Base-by-base conservation (phyloP, 768 basidiomycete species). In the Tephrocybe sp. region DNA sequence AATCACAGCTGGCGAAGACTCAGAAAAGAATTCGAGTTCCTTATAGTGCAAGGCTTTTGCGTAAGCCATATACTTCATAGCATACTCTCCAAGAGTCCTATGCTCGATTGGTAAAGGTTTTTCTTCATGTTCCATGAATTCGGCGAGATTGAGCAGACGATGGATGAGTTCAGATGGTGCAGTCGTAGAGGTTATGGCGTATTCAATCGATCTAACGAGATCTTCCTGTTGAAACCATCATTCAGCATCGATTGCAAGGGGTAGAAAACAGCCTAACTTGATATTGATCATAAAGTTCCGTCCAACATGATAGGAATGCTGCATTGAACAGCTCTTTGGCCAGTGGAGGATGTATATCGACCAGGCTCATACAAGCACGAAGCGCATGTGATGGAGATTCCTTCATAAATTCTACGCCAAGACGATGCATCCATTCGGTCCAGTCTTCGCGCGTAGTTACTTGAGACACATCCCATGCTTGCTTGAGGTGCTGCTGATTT, bases 61-160 rank as follows among this genome's bases (percentile, higher is more conserved):
- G 57, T 93, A 98, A 0, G 95, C 95, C 66, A 92, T 87, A 66
- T 89, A 93, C 55, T 87, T 88, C 73, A 91, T 82, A 0, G 97
- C 94, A 61, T 95, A 93, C 61, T 94, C 91, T 30, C 96, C 97
- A 12, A 98, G 80, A 11, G 90, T 92, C 44, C 91, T 82, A 58
- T 94, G 87, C 59, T 97, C 93, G 52, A 98, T 97, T 1, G 93
- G 93, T 1, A 98, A 75, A 0, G 90, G 81, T 62, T 96, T 96
- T 62, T 98, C 97, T 68, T 98, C 95, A 58, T 98, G 96, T 66
- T 98, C 97, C 91, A 98, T 96, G 66, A 98, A 98, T 64, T 99
- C 97, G 4, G 94, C 94, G 21, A 98, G 79, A 66, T 94, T 94
- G 47, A 99, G 79, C 13, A 98, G 72, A 21, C 91, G 82, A 64